These are phyloP conservation scores for Buddleja alternifolia DNA, from an alignment of 257 asterid species.

Conservation along the genomic window DNA sequence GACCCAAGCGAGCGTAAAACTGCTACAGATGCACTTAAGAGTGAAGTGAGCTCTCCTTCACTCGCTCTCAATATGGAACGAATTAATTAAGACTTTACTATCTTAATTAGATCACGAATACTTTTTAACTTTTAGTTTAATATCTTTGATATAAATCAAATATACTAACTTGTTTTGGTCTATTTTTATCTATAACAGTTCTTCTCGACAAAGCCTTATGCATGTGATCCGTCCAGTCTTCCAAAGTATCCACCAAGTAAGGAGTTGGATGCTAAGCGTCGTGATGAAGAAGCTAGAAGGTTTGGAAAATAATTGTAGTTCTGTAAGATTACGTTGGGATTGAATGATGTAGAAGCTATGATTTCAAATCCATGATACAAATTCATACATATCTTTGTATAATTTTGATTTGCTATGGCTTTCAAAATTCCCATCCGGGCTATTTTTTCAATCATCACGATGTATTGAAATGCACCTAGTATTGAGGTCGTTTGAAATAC, in stretches of 20 bases:
- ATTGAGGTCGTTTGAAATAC: no score
- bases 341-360: no score
- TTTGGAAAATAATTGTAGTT: constrained; percentile 24
- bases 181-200: constrained; percentile 51
- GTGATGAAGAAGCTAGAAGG: constrained; percentile 95
- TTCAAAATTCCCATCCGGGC: no score
- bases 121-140: background rate
- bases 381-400: no score
- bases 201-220: constrained; percentile 71
- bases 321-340: no score
- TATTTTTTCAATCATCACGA: no score
- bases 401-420: no score
- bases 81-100: background rate
- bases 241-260: constrained; percentile 94
- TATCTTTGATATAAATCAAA: background rate
- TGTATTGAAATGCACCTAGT: no score
- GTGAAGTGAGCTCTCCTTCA: constrained; percentile 66
- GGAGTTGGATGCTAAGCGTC: constrained; percentile 92
- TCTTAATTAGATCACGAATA: background rate
- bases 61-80: constrained; percentile 4
- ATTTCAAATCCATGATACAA: no score
- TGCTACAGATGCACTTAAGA: constrained; percentile 68
- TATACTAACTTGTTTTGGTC: constrained; percentile 1
- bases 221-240: constrained; percentile 86
- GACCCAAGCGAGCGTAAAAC: constrained; percentile 85